Evolutionary conservation across 2,329 filamentous ascomycete species (phyloP), one percentile per base, ranked within the genome.

Genomic region (Ambrosiella cleistominuta): DNA sequence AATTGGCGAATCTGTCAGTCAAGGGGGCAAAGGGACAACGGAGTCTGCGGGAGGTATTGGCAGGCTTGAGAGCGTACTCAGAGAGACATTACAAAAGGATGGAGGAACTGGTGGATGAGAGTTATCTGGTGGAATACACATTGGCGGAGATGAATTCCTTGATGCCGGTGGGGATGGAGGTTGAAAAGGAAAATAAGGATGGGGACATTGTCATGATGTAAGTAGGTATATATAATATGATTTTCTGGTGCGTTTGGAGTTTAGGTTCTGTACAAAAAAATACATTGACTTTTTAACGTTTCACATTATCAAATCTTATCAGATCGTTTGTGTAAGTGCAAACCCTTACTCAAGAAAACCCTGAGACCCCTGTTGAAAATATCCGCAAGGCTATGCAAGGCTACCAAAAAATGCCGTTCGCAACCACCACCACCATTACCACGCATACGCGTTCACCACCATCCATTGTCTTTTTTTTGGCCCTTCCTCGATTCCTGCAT

Each of bases 51-150:
- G 89, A 95, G 65, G 82, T 98, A 2, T 69, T 96, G 44, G 85
- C 91, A 64, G 91, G 85, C n/a, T 74, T 98, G 60, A 83, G 81
- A 64, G 86, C 85, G 13, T 97, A 98, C 68, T 95, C 90, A 0
- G 89, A 97, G 70, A 79, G 90, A 63, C 93, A 98, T 69, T 96
- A 95, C 69, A 85, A 84, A 69, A 79, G 91, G 57, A 78, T 93
- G 64, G 90, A 95, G 68, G 91, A 95, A 66, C 72, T 96, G 64
- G 81, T 90, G 45, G 91, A 97, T 67, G 93, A 97, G 73, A 95
- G 90, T 67, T 97, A 90, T 70, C 71, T 98, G 65, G 80, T 97
- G 45, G 88, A 95, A 70, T 97, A 94, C 77, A 94, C 91, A 62
- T 74, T 97, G 62, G 79, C 83, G 66, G 87, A 95, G 72, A 97